phyloP scores from a whole-genome alignment of 177 flowering plant species.

The Vitis hybrid region DNA sequence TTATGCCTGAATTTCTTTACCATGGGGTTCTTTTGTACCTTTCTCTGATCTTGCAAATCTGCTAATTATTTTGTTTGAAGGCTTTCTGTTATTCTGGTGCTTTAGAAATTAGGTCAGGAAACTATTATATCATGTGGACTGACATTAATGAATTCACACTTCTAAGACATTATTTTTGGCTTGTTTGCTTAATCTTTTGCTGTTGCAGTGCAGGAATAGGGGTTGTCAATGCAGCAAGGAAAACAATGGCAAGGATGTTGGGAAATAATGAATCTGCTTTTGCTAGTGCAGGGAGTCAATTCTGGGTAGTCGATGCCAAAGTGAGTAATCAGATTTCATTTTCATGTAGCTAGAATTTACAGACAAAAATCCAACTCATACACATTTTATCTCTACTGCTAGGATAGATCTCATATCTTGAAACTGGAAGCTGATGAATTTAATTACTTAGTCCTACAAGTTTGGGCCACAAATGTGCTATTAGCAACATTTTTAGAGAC shows the following conservation, averaged over 20 bases:
- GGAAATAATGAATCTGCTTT: slow-evolving; percentile 86
- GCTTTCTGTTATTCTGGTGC: not conserved
- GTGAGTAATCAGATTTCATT: slow-evolving; percentile 32
- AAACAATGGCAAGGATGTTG: slow-evolving; percentile 96
- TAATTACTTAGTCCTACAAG: not conserved
- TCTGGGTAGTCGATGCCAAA: slow-evolving; percentile 96
- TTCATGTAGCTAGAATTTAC: not conserved
- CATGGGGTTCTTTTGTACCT: no score
- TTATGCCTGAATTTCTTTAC: no score
- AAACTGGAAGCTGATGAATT: not conserved
- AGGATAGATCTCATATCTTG: not conserved
- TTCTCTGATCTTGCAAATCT: no score
- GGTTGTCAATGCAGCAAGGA: slow-evolving; percentile 92
- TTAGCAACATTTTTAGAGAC: not conserved
- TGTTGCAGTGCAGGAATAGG: slow-evolving; percentile 94
- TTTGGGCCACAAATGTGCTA: not conserved
- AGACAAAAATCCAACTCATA: no score
- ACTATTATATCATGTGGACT: not conserved
- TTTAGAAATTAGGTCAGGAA: not conserved
- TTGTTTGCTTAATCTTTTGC: slow-evolving; percentile 16
- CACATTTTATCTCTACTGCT: no score
- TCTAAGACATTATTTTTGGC: not conserved
- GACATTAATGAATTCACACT: not conserved
- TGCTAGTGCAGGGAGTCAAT: slow-evolving; percentile 91
- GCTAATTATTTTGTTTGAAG: not conserved